Conservation (phyloP, 257 asterid genomes). For the Cynanchum wilfordii region DNA sequence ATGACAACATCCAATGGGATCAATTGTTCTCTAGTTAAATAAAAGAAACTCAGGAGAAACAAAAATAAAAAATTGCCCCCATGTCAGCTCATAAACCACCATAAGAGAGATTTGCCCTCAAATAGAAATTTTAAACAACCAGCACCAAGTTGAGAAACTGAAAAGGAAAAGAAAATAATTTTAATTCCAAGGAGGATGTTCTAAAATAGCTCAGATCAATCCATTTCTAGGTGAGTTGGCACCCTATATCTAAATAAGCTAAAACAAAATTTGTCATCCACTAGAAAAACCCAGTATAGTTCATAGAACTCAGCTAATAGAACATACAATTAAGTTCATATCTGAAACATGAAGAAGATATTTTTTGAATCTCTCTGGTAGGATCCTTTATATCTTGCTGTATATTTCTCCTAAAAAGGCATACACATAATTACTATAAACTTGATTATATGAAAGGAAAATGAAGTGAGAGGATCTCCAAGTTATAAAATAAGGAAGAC, state of each 20-base stretch:
- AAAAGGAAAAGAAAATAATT: not conserved
- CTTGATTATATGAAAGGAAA: not conserved
- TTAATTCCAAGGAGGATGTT: not conserved
- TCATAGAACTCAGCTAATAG: not conserved
- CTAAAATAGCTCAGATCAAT: not conserved
- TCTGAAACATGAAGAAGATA: not conserved
- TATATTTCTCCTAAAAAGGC: not conserved
- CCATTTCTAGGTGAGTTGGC: not conserved
- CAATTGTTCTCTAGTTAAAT: too few species aligned
- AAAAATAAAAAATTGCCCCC: too few species aligned
- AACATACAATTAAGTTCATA: not conserved
- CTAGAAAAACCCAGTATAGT: not conserved
- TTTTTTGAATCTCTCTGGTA: not conserved
- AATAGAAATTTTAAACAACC: not conserved
- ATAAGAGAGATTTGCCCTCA: not conserved
- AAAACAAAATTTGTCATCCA: not conserved
- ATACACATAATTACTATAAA: not conserved
- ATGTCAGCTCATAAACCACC: not conserved
- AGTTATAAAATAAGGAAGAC: not conserved
- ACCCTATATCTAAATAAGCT: not conserved
- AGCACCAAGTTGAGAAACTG: not conserved
- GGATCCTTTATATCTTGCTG: not conserved
- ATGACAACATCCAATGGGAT: too few species aligned
- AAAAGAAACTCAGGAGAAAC: not conserved
- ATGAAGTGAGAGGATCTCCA: not conserved